phyloP scores from a whole-genome alignment of 495 filamentous ascomycete genomes.

The Polyplosphaeria fusca region DNA sequence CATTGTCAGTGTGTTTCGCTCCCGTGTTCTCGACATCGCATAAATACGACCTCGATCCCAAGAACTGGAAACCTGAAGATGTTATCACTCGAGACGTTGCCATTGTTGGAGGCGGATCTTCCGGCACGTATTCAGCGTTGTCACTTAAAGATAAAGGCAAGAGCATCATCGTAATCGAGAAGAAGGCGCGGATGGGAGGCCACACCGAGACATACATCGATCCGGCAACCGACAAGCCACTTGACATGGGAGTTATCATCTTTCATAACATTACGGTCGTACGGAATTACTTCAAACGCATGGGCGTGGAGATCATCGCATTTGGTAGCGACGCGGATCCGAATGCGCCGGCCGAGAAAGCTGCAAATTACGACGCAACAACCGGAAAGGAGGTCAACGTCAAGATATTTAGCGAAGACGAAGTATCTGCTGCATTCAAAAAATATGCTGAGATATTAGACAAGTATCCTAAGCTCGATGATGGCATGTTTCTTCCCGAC shows the following conservation, averaged over 20 bases:
- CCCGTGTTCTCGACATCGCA: no score
- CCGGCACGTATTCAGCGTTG: conserved; percentile 51
- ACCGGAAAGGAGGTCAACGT: conserved; percentile 29
- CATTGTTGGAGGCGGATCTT: conserved; percentile 50
- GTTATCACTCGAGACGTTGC: conserved; percentile 42
- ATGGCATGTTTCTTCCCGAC: conserved; percentile 46
- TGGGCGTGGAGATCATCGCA: conserved; percentile 27
- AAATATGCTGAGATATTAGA: conserved; percentile 37
- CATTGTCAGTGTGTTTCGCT: no score
- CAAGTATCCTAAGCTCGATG: conserved; percentile 44
- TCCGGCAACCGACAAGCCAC: conserved; percentile 40
- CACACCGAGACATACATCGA: conserved; percentile 47
- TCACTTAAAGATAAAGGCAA: conserved; percentile 44
- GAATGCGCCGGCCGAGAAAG: neutral
- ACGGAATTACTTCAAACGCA: conserved; percentile 42
- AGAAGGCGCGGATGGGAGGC: conserved; percentile 44
- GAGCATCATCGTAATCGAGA: conserved; percentile 48
- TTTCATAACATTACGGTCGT: conserved; percentile 43
- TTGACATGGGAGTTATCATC: conserved; percentile 49
- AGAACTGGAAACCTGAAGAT: neutral
- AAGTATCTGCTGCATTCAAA: conserved; percentile 18
- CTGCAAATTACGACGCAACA: conserved; percentile 24
- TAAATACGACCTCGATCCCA: neutral
- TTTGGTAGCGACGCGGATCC: neutral
- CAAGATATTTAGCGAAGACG: neutral